Percentiles rank a stretch among this genome's conserved stretches.
These are phyloP conservation scores for Castanospermum australe DNA, from an alignment of 306 rosid species.

Conservation along the genomic window DNA sequence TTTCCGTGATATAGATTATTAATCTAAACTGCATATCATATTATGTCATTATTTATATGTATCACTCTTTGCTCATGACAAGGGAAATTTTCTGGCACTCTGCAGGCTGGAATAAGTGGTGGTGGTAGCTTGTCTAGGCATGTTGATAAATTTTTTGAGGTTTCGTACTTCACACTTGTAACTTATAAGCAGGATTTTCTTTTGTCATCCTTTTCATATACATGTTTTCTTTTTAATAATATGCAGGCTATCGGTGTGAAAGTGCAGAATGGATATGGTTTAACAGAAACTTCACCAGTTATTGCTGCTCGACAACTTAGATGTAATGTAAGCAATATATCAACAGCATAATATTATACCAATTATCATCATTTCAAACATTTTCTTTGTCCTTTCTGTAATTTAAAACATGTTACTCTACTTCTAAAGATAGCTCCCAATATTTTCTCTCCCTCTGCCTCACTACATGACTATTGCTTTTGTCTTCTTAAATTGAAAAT, in stretches of 20 bases:
- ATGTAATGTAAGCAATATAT: slow-evolving; percentile 64
- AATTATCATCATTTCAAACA: not conserved
- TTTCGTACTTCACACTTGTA: slow-evolving; percentile 29
- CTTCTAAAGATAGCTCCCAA: not conserved
- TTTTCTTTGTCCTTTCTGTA: not conserved
- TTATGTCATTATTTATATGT: slow-evolving; percentile 14
- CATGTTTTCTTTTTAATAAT: not conserved
- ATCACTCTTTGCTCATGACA: slow-evolving; percentile 23
- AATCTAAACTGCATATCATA: not conserved
- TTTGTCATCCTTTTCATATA: not conserved
- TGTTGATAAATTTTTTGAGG: slow-evolving; percentile 90
- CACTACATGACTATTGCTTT: not conserved
- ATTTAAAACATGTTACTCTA: not conserved
- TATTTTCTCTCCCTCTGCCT: not conserved
- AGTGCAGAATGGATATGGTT: slow-evolving; percentile 93
- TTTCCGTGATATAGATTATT: not conserved
- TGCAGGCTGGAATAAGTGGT: slow-evolving; percentile 96
- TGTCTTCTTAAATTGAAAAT: not conserved
- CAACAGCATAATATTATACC: slow-evolving; percentile 7
- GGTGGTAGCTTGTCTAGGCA: slow-evolving; percentile 87
- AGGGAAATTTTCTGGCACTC: slow-evolving; percentile 30
- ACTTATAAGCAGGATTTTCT: not conserved
- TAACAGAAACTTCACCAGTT: slow-evolving; percentile 92
- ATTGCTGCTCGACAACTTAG: slow-evolving; percentile 70
- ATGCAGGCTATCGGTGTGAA: slow-evolving; percentile 83